phyloP scores from a whole-genome alignment of 805 yeast genomes.

The Wickerhamiella musiphila region DNA sequence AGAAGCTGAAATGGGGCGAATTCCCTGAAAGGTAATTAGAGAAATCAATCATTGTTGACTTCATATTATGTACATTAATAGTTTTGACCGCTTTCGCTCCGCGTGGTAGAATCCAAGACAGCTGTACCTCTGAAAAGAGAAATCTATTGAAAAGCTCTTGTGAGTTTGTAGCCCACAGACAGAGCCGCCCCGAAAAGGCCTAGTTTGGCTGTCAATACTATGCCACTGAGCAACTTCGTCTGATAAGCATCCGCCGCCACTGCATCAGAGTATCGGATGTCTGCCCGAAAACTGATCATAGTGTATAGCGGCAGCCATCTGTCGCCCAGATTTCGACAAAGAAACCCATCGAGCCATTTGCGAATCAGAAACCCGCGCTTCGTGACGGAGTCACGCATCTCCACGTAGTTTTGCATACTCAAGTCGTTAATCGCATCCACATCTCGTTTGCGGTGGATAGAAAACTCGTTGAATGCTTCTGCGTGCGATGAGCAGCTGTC shows the following conservation, averaged over 20 bases:
- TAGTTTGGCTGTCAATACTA: not conserved
- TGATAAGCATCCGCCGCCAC: slow-evolving; percentile 39
- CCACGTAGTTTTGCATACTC: slow-evolving; percentile 66
- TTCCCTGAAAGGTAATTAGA: too few species aligned
- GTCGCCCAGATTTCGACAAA: slow-evolving; percentile 42
- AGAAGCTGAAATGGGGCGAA: too few species aligned
- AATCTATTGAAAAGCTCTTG: too few species aligned
- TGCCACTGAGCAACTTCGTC: slow-evolving; percentile 26
- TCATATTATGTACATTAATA: too few species aligned
- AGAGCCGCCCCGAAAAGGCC: too few species aligned
- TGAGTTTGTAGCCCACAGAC: too few species aligned
- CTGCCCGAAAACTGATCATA: slow-evolving; percentile 80
- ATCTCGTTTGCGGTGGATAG: slow-evolving; percentile 42
- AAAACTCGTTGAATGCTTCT: slow-evolving; percentile 38
- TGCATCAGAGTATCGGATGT: slow-evolving; percentile 60
- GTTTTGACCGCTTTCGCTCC: too few species aligned
- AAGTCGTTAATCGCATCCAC: slow-evolving; percentile 58
- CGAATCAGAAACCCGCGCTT: slow-evolving; percentile 42
- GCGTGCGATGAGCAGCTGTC: slow-evolving; percentile 32
- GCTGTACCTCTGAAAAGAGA: too few species aligned
- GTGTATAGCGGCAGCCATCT: slow-evolving; percentile 76
- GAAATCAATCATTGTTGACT: too few species aligned
- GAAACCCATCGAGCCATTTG: slow-evolving; percentile 46
- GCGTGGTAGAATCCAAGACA: too few species aligned
- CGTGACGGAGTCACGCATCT: slow-evolving; percentile 71